Base-by-base conservation (phyloP, 257 asterid genomes). In the Penstemon eatonii region DNA sequence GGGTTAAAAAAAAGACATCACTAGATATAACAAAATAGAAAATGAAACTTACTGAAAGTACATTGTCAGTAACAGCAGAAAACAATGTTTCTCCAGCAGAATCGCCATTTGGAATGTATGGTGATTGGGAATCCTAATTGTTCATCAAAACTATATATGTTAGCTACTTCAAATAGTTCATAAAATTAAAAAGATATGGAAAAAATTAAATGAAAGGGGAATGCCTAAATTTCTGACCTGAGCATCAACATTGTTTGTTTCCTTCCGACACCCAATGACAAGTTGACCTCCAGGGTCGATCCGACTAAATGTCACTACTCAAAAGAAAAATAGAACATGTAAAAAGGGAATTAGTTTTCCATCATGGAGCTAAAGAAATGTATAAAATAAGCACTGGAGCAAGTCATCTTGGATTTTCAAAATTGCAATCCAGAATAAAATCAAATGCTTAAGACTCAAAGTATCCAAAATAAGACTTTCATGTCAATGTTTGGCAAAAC, bases 261-360 rank as follows among this genome's bases (percentile, higher is more conserved):
- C 88, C 84, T 87, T 95, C 53, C 99, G 91, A 76, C 90, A 87
- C 46, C 99, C 99, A 75, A 91, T 95, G 70, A 95, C 97, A 67
- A 95, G 93, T 64, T 89, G 95, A 56, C 92, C 85, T 68, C 92
- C 96, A 4, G 98, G 96, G 64, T 95, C 99, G 60, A 77, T 87
- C 67, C 95, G 84, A 81, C 96, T 87, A 80, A 95, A 95, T 37
- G 86, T 87, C 83, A 95, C 99, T 95, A 25, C 33, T 25, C 33
- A 25, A 25, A 59, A 25, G 5, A 68, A 72, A 78, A 49, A 10
- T 49, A 11, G 18, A 9, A 12, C n/a, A 49, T 9, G 1, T 13
- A 49, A 9, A 10, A 49, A 0, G n/a, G 54, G 54, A 3, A 49
- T 49, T 49, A 49, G 54, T 49, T 15, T 49, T 49, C 18, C 33